Evolutionary conservation across 2,329 filamentous ascomycete species (phyloP), one percentile per base, ranked within the genome.

Genomic region (Claviceps capensis): DNA sequence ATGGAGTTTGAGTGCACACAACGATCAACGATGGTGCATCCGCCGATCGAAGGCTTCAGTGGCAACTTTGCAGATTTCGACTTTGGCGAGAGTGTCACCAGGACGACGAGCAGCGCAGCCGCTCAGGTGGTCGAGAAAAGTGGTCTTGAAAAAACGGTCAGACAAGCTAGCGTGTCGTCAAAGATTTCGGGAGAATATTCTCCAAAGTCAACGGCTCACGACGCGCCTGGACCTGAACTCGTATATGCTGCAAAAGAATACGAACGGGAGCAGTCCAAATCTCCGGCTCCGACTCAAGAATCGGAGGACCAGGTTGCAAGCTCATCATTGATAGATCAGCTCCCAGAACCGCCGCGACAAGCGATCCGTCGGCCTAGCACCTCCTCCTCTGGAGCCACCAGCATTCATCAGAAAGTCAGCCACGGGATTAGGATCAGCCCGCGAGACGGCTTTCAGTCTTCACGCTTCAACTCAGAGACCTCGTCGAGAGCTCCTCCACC

Each of bases 21-120:
- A 11, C 52, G 53, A 42, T 53, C 59, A 43, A 55, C 57, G 8
- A 53, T 55, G 48, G 58, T 55, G 43, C 52, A 55, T 7, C 53
- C 56, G 3, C 61, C 58, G 38, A 60, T 57, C 50, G 67, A 69
- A 40, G 66, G 67, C 4, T 62, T 70, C 37, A 58, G 63, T 1
- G 67, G 67, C 17, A 69, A 69, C 51, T 69, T 70, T 57, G 52
- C 64, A 0, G 67, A 59, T 0, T 70, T 70, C 45, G 65, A 70
- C 54, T 69, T 69, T 59, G 67, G 67, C 14, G 65, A 64, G 3
- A 57, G 47, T 23, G 61, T 65, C 9, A 59, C 56, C 11, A 60
- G 45, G 48, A 56, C 54, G 16, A 30, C 47, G 22, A 30, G 47
- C 44, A 54, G 44, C 11, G 17, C 43, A 13, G 47, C 30, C 23